Conservation (phyloP, 805 yeast species). For the Wickerhamiella occidentalis region DNA sequence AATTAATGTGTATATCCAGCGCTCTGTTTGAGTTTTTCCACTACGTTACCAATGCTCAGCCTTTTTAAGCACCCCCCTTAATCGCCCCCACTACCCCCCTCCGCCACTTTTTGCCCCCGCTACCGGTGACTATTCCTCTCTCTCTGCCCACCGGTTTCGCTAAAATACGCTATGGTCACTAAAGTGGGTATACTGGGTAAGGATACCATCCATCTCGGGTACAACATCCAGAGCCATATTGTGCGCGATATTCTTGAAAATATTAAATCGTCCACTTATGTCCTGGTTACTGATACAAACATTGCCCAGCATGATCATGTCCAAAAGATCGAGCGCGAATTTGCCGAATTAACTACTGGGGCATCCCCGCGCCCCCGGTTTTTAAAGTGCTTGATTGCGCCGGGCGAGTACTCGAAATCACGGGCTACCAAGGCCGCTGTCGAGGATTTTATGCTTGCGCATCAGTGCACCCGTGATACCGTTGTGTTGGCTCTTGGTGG, state of each 20-base stretch:
- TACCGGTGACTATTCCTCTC: not conserved
- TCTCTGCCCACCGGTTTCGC: not conserved
- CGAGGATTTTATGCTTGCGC: slow-evolving; percentile 69
- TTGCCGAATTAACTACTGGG: not conserved
- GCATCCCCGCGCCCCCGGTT: slow-evolving; percentile 35
- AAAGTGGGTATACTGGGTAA: slow-evolving; percentile 70
- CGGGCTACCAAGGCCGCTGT: slow-evolving; percentile 83
- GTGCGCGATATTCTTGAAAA: slow-evolving; percentile 47
- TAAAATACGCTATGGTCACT: slow-evolving; percentile 10
- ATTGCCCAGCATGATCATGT: slow-evolving; percentile 33
- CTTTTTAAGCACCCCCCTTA: too few relatives aligned
- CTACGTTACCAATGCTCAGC: too few relatives aligned
- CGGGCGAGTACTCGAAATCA: slow-evolving; percentile 86
- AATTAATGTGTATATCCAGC: too few relatives aligned
- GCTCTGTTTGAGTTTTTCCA: too few relatives aligned
- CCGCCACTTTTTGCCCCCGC: not conserved
- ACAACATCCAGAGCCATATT: slow-evolving; percentile 61
- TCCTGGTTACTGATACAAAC: slow-evolving; percentile 77
- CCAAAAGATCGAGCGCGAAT: slow-evolving; percentile 37
- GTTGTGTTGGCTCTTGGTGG: slow-evolving; percentile 93
- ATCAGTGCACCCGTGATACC: slow-evolving; percentile 94
- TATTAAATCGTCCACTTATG: slow-evolving; percentile 80
- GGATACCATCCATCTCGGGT: slow-evolving; percentile 84
- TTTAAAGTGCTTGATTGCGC: slow-evolving; percentile 63
- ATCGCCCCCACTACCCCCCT: not conserved